Percentiles rank a stretch among this genome's conserved stretches.
Evolutionary conservation across 805 yeast genomes (phyloP).

Genomic region (Yueomyces sinensis): DNA sequence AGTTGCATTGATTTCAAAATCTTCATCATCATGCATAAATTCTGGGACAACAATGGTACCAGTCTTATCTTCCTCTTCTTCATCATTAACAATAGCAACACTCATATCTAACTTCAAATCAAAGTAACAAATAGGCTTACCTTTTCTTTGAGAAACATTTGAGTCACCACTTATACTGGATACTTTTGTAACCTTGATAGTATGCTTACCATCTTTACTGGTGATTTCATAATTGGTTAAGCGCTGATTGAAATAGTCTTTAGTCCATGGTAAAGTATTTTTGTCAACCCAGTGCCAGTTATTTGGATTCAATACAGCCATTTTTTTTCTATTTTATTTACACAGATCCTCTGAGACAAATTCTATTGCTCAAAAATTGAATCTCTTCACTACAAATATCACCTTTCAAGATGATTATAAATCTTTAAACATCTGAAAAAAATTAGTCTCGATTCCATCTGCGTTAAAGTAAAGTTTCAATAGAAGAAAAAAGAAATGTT

Average conservation of each 20-base stretch:
- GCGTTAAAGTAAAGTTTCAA: too few relatives aligned
- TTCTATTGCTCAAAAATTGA: not conserved
- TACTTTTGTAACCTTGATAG: constrained; percentile 27
- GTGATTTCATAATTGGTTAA: constrained; percentile 16
- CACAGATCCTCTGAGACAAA: not conserved
- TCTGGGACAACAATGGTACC: constrained; percentile 46
- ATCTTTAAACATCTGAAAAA: not conserved
- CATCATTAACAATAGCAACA: constrained; percentile 26
- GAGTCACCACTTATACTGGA: constrained; percentile 56
- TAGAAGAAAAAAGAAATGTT: too few relatives aligned
- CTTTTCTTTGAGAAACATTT: constrained; percentile 74
- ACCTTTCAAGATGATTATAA: not conserved
- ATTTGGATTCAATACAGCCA: constrained; percentile 63
- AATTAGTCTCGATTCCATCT: too few relatives aligned
- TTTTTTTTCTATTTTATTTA: constrained; percentile 7
- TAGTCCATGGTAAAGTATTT: constrained; percentile 54
- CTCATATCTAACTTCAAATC: constrained; percentile 45
- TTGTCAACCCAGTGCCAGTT: constrained; percentile 72
- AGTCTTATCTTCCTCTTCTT: constrained; percentile 24
- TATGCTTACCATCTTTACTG: constrained; percentile 9
- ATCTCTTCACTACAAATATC: not conserved
- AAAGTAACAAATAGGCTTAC: constrained; percentile 62
- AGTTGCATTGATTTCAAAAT: constrained; percentile 45
- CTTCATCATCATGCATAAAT: constrained; percentile 65
- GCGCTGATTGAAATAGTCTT: constrained; percentile 32